Conservation (phyloP, 2,329 filamentous ascomycete genomes). For the Aspergillus sp. region DNA sequence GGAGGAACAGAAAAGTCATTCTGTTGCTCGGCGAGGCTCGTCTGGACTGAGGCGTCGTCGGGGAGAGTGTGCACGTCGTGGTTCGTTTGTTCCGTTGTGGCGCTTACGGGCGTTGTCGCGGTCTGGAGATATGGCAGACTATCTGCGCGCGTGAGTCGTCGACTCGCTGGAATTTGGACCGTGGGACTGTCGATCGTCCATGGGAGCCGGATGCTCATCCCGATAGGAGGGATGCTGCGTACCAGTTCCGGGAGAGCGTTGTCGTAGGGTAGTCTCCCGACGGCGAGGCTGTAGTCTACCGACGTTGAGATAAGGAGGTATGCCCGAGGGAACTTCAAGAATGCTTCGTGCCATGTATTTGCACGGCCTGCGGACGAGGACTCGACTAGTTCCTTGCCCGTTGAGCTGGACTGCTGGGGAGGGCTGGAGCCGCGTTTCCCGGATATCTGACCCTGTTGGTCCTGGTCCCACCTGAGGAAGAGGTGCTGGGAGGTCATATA, state of each 20-base stretch:
- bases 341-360: slow-evolving; percentile 26
- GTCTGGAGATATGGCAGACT: background rate
- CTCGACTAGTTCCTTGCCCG: background rate
- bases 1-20: background rate
- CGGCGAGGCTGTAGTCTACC: slow-evolving; percentile 25
- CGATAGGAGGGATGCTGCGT: slow-evolving; percentile 19
- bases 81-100: background rate
- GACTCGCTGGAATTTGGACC: background rate
- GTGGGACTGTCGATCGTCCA: slow-evolving; percentile 16
- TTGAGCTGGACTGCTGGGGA: background rate
- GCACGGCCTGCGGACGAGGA: slow-evolving; percentile 5
- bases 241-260: slow-evolving; percentile 23
- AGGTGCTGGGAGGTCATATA: slow-evolving; percentile 25
- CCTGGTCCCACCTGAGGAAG: slow-evolving; percentile 18
- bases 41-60: background rate
- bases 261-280: slow-evolving; percentile 22
- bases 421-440: background rate
- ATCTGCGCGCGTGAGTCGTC: background rate
- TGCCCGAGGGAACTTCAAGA: slow-evolving; percentile 23
- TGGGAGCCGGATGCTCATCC: slow-evolving; percentile 18
- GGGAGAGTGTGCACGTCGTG: slow-evolving; percentile 1
- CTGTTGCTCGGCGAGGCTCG: background rate
- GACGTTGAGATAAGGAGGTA: slow-evolving; percentile 29
- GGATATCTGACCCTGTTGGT: background rate
- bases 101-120: background rate